Base-by-base conservation (phyloP, 257 asterid species). In the Marsdenia floribunda region DNA sequence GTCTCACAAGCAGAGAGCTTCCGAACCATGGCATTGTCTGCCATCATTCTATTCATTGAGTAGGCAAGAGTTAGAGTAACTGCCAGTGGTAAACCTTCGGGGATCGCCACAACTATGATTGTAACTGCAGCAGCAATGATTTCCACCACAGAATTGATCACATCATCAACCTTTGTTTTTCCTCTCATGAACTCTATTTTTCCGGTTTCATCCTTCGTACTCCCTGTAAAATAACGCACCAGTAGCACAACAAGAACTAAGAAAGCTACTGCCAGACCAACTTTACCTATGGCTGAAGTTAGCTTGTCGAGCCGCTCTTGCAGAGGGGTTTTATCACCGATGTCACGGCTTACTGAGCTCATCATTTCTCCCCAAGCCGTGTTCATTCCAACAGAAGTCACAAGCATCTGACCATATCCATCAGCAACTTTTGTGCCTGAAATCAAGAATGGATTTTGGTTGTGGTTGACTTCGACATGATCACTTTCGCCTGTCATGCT, bases 1-100 rank as follows among this genome's bases (percentile, higher is more conserved):
- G 83, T 83, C 65, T 87, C 88, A 68, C 88, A 86, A 6, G 90
- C 88, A 0, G 92, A 84, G 76, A 87, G 88, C 72, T 86, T 87
- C 35, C 88, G 76, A 50, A 87, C 92, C 84, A 87, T 83, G 6
- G 90, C 92, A 21, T 86, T 78, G 65, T 87, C 90, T 9, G 80
- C 76, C 90, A 87, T 86, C 92, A 87, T 87, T 64, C 87, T 67
- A 57, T 87, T 86, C 90, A 87, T 86, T 0, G 86, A 87, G 40
- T 84, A 84, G 5, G 92, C 89, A 35, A 88, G 86, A 54, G 90
- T 84, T n/a, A 88, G 86, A 4, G 89, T 86, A 13, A 88, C 83
- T 6, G 86, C 92, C 47, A 88, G 60, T 16, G 89, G 92, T 52
- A 88, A 66, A 3, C 92, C 92, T 76, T 86, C 92, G 0, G 92